These are phyloP conservation scores for Penicillium flavigenum DNA, from an alignment of 495 filamentous ascomycete species.

Conservation along the genomic window DNA sequence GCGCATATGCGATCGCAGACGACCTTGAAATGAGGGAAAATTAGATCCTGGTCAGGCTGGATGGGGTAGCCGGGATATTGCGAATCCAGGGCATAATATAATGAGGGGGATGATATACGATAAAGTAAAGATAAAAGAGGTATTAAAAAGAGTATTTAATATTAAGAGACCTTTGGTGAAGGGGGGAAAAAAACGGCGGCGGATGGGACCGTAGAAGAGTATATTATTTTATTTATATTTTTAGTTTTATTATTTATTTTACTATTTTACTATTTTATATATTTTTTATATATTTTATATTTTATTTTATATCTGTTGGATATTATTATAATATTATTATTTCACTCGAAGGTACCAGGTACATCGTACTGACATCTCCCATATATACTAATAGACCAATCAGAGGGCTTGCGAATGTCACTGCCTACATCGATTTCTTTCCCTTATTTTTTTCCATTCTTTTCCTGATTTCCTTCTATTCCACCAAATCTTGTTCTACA, in stretches of 20 bases:
- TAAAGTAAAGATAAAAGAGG: slow-evolving; percentile 4
- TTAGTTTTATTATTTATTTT: background rate
- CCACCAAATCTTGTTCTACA: background rate
- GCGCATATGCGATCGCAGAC: slow-evolving; percentile 19
- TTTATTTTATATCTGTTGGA: slow-evolving; percentile 1
- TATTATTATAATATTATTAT: background rate
- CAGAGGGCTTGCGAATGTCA: too few species aligned
- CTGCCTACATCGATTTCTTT: too few species aligned
- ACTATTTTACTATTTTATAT: background rate
- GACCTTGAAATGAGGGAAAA: slow-evolving; percentile 12
- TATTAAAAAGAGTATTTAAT: slow-evolving; percentile 10
- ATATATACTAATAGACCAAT: too few species aligned
- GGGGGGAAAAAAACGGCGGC: slow-evolving; percentile 28
- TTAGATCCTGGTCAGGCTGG: slow-evolving; percentile 22
- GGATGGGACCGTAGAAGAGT: slow-evolving; percentile 22
- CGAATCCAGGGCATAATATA: slow-evolving; percentile 27
- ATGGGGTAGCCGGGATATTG: slow-evolving; percentile 22
- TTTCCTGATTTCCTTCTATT: too few species aligned
- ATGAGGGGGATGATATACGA: slow-evolving; percentile 5
- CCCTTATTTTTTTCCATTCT: too few species aligned
- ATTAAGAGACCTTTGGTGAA: slow-evolving; percentile 15
- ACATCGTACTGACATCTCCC: background rate
- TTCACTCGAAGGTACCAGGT: slow-evolving; percentile 10
- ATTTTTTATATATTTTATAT: slow-evolving; percentile 13
- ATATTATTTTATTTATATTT: slow-evolving; percentile 6